These are phyloP conservation scores for Xanthoconium purpureum DNA, from an alignment of 768 basidiomycete genomes.

Conservation along the genomic window DNA sequence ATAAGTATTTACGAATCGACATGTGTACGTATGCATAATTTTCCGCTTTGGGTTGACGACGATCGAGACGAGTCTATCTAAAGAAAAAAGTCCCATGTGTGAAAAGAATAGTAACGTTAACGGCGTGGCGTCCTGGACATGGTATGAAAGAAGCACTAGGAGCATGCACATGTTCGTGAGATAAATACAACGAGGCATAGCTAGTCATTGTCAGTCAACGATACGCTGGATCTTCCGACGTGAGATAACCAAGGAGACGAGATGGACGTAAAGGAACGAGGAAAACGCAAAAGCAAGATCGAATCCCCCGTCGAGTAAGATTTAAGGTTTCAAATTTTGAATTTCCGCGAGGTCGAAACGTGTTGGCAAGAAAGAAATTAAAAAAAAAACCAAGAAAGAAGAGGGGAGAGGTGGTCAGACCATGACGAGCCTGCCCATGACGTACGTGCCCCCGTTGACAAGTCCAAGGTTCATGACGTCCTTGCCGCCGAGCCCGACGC, in stretches of 20 bases:
- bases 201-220: too few relatives aligned
- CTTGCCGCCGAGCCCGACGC: conserved; percentile 39
- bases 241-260: conserved; percentile 3
- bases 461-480: conserved; percentile 32
- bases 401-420: conserved; percentile 13
- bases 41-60: too few relatives aligned
- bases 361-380: conserved; percentile 10
- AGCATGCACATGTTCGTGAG: neutral
- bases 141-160: neutral
- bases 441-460: conserved; percentile 34
- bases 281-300: neutral
- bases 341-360: neutral
- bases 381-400: conserved; percentile 9
- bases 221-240: neutral
- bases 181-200: neutral
- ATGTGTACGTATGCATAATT: too few relatives aligned
- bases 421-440: conserved; percentile 36
- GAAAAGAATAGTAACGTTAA: neutral
- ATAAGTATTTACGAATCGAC: too few relatives aligned
- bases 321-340: neutral
- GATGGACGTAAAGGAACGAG: neutral
- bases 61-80: neutral
- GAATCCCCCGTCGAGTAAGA: neutral
- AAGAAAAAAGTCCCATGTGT: neutral
- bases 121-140: neutral